Base-by-base conservation (phyloP, 495 filamentous ascomycete species). In the Aspergillus panamensis region DNA sequence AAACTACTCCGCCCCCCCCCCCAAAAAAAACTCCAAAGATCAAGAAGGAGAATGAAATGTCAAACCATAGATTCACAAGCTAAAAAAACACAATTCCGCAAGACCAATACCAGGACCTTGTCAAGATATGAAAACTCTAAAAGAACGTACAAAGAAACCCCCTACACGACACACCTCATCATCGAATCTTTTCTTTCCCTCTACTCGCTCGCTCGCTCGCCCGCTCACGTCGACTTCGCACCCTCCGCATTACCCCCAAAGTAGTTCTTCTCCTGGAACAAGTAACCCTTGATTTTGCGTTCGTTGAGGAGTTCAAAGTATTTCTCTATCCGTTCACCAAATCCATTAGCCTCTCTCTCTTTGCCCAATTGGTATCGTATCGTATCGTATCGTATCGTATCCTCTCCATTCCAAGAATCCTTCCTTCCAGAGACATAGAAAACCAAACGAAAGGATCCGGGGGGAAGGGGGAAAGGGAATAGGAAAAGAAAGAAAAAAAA, bases 181-280 rank as follows among this genome's bases (percentile, higher is more conserved):
- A 25, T 25, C 25, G 25, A 25, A 25, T n/a, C n/a, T n/a, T n/a
- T n/a, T n/a, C n/a, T n/a, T n/a, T n/a, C 25, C 2, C 25, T 25
- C 25, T 25, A 25, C 25, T 25, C n/a, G n/a, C n/a, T n/a, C n/a
- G n/a, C n/a, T 25, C 5, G 2, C 25, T 5, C 25, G 2, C 25
- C 25, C 25, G 25, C 25, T 25, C 25, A 57, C 19, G 56, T 58
- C 30, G 56, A 51, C 56, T 58, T 58, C 17, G 52, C 50, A 25
- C n/a, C 47, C 51, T 55, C 42, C 45, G 55, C 64, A 62, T 47
- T 49, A 25, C 25, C 25, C 59, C 50, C 55, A 53, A 88, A 77
- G 70, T 89, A 90, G 75, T 97, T 96, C 77, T 94, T 89, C 81
- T 96, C 92, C 77, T 93, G 80, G 64, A 92, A 94, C 45, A 93